These are phyloP conservation scores for Colletotrichum somersetense DNA, from an alignment of 2,329 filamentous ascomycete species.

Conservation along the genomic window DNA sequence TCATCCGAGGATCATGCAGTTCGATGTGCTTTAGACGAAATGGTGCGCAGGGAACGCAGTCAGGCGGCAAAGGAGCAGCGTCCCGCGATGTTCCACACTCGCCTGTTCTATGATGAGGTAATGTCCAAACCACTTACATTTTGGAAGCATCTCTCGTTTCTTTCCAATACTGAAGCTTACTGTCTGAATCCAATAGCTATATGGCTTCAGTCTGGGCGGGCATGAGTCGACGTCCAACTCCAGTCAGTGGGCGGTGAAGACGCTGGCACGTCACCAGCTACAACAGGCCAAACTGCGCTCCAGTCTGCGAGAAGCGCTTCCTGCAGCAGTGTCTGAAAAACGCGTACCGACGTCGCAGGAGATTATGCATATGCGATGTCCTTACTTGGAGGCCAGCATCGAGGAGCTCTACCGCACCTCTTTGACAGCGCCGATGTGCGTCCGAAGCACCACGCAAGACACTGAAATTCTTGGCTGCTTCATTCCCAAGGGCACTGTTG, in stretches of 20 bases:
- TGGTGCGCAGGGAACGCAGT: constrained; percentile 31
- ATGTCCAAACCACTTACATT: not conserved
- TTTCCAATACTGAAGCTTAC: not conserved
- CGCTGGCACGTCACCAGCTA: constrained; percentile 38
- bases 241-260: constrained; percentile 46
- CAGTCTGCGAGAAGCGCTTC: constrained; percentile 40
- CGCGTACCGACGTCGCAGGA: constrained; percentile 45
- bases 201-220: constrained; percentile 47
- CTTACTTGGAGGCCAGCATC: constrained; percentile 49
- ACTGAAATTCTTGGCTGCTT: constrained; percentile 45
- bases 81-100: constrained; percentile 32
- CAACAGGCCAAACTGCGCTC: constrained; percentile 48
- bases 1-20: not conserved
- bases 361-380: constrained; percentile 42
- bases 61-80: constrained; percentile 16
- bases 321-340: constrained; percentile 38
- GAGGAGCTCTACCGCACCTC: constrained; percentile 49
- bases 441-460: constrained; percentile 46
- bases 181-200: constrained; percentile 39
- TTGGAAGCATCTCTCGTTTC: accelerated
- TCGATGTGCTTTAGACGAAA: constrained; percentile 30
- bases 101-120: constrained; percentile 52
- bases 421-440: constrained; percentile 44
- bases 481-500: constrained; percentile 48
- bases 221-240: constrained; percentile 47